These are phyloP conservation scores for Metroxylon sagu DNA, from an alignment of 176 grass and related monocot species.

Conservation along the genomic window DNA sequence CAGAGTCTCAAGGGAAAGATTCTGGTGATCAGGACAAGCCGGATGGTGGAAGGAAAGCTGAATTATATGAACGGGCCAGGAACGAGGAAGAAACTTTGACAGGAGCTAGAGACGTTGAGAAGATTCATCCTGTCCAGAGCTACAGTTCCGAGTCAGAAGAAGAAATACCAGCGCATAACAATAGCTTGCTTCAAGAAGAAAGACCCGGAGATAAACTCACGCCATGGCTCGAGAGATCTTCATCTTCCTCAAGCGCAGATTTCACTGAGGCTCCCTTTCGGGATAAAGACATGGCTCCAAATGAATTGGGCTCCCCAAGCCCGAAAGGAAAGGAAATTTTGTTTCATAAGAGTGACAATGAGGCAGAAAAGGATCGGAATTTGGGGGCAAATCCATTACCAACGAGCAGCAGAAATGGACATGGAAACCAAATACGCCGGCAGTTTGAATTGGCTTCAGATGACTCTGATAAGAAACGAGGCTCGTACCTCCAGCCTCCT, in stretches of 20 bases:
- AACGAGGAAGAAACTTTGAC: no score
- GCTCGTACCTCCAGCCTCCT: neutral
- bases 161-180: neutral
- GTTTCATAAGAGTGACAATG: neutral
- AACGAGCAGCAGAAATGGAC: neutral
- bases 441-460: no score
- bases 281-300: neutral
- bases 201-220: neutral
- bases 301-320: neutral
- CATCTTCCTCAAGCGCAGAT: neutral
- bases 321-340: constrained; percentile 1
- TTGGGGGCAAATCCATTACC: neutral
- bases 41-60: neutral
- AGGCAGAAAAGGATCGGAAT: neutral
- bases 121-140: neutral
- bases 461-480: neutral
- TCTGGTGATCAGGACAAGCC: neutral
- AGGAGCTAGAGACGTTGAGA: neutral
- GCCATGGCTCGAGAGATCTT: neutral
- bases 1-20: constrained; percentile 10
- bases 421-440: neutral
- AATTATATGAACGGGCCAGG: no score
- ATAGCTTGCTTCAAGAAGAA: neutral
- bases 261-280: neutral
- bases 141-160: constrained; percentile 1